Evolutionary conservation across 2,329 filamentous ascomycete species (phyloP).

Genomic region (Fusarium marasasianum): DNA sequence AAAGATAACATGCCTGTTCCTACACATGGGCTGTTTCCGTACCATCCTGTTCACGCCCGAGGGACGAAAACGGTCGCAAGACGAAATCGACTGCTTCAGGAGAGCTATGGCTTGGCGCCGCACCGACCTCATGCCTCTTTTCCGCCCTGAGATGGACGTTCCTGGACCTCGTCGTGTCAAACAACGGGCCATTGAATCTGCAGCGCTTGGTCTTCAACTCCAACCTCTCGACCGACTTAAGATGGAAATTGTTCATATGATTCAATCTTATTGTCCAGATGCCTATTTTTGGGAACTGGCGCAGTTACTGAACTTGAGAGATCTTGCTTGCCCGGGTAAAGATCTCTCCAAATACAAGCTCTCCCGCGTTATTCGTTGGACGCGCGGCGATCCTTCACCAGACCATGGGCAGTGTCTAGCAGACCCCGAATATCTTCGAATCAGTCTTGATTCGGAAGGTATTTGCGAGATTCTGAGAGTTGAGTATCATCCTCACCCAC

Average conservation of each 20-base stretch:
- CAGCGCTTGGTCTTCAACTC: too few relatives aligned
- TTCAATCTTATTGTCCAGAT: not conserved
- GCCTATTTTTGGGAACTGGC: not conserved
- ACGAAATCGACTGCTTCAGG: not conserved
- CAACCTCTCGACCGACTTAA: too few relatives aligned
- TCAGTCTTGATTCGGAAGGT: not conserved
- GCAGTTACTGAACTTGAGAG: not conserved
- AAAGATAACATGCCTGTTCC: too few relatives aligned
- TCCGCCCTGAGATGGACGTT: not conserved
- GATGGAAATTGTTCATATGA: too few relatives aligned
- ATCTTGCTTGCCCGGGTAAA: too few relatives aligned
- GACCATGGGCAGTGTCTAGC: rapidly evolving
- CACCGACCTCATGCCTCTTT: not conserved
- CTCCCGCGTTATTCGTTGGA: not conserved
- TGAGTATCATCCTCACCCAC: not conserved
- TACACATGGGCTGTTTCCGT: not conserved
- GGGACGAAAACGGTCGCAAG: not conserved
- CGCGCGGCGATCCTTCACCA: not conserved
- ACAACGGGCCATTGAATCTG: too few relatives aligned
- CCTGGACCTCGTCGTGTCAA: not conserved
- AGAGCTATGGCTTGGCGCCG: not conserved
- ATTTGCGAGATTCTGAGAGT: not conserved
- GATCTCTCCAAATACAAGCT: not conserved
- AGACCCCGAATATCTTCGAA: not conserved
- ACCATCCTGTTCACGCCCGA: rapidly evolving